A percentile compares a stretch with the other conserved stretches of the same genome.
phyloP scores from a whole-genome alignment of 2,329 filamentous ascomycete species.

The Colletotrichum truncatum region DNA sequence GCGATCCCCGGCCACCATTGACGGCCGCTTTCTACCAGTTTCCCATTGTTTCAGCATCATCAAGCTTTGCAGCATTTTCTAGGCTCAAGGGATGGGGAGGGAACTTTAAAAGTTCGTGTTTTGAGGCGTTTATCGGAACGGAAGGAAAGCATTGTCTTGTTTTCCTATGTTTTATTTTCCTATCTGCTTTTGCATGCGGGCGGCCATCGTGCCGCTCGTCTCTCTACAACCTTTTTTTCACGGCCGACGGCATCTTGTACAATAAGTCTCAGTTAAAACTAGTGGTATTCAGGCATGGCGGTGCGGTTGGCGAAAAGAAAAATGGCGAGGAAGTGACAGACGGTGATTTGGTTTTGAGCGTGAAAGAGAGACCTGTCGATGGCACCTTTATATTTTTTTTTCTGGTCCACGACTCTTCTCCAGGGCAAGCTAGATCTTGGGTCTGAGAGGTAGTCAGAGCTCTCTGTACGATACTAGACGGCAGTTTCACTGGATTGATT shows the following conservation, averaged over 20 bases:
- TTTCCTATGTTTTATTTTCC: constrained; percentile 1
- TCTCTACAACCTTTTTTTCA: constrained; percentile 6
- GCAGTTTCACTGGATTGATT: not conserved
- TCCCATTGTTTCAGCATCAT: constrained; percentile 7
- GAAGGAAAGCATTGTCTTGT: constrained; percentile 22
- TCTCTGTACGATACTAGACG: constrained; percentile 23
- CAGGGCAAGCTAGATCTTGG: not conserved
- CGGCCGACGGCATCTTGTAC: constrained; percentile 27
- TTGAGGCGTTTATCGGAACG: constrained; percentile 17
- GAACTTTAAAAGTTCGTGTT: not conserved
- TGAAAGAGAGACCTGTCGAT: not conserved
- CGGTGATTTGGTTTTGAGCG: not conserved
- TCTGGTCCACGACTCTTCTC: not conserved
- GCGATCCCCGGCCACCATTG: constrained; percentile 4
- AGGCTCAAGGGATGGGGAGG: constrained; percentile 5
- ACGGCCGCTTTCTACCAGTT: not conserved
- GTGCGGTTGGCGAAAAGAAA: constrained; percentile 9
- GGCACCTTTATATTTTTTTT: not conserved
- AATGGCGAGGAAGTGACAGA: not conserved
- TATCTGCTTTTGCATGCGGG: constrained; percentile 18
- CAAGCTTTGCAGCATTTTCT: constrained; percentile 16
- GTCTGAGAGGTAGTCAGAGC: not conserved
- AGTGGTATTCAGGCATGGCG: constrained; percentile 25
- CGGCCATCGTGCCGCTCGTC: constrained; percentile 19
- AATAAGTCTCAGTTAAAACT: constrained; percentile 15